These are phyloP conservation scores for Conringia planisiliqua DNA, from an alignment of 345 rosid species.

Conservation along the genomic window DNA sequence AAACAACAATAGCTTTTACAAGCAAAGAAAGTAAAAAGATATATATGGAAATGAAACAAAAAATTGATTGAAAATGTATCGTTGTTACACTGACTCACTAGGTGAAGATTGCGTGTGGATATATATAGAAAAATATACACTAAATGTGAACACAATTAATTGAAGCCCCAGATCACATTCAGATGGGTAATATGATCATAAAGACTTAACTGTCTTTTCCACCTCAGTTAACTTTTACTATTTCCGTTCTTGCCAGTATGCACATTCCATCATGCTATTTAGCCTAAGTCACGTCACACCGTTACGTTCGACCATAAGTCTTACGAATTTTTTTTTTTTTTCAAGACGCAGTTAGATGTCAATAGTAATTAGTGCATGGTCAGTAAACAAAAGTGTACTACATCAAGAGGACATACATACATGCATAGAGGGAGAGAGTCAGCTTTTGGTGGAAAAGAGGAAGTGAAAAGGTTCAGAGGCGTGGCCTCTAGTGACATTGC, in stretches of 20 bases:
- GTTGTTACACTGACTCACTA: neutral
- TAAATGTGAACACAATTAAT: neutral
- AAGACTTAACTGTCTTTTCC: neutral
- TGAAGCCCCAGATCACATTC: neutral
- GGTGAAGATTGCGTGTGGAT: neutral
- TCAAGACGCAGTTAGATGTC: neutral
- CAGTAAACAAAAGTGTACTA: constrained; percentile 5
- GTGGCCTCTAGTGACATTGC: constrained; percentile 39
- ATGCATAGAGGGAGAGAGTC: constrained; percentile 19
- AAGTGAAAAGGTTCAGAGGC: constrained; percentile 36
- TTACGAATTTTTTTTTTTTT: neutral
- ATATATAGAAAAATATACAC: neutral
- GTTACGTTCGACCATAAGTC: neutral
- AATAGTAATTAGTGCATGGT: constrained; percentile 29
- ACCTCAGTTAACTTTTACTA: neutral
- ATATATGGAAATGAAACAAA: too few relatives aligned
- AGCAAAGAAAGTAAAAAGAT: neutral
- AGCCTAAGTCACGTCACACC: neutral
- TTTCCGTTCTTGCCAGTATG: neutral
- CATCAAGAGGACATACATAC: constrained; percentile 21
- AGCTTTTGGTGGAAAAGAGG: constrained; percentile 36
- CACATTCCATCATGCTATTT: constrained; percentile 5
- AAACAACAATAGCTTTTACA: neutral
- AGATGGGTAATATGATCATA: neutral
- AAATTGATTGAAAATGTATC: neutral